phyloP scores from a whole-genome alignment of 345 rosid genomes.

The Eucalyptus cloeziana region DNA sequence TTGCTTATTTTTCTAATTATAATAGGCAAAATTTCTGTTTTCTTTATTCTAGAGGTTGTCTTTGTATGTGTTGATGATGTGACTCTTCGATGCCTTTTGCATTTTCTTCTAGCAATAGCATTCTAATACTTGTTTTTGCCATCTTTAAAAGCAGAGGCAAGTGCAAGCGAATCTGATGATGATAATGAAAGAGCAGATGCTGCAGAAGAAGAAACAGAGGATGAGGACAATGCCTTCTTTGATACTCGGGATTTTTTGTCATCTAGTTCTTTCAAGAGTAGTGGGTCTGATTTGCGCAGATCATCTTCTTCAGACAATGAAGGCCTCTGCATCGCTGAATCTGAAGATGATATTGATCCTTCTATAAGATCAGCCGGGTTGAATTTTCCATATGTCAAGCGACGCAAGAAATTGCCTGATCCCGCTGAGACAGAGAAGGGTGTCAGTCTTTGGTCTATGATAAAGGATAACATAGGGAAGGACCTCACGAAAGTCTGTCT shows the following conservation, averaged over 20 bases:
- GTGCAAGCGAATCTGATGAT: slow-evolving; percentile 67
- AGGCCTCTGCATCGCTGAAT: slow-evolving; percentile 26
- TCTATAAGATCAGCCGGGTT: slow-evolving; percentile 43
- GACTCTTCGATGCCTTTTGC: background rate
- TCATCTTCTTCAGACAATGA: slow-evolving; percentile 83
- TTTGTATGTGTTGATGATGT: background rate
- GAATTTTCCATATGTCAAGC: slow-evolving; percentile 53
- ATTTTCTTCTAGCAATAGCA: background rate
- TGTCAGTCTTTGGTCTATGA: slow-evolving; percentile 98
- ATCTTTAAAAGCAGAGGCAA: slow-evolving; percentile 41
- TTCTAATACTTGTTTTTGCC: background rate
- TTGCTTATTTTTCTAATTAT: background rate
- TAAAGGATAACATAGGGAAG: slow-evolving; percentile 99
- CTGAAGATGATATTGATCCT: slow-evolving; percentile 66
- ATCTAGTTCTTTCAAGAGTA: slow-evolving; percentile 82
- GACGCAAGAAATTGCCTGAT: slow-evolving; percentile 90
- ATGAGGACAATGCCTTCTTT: slow-evolving; percentile 76
- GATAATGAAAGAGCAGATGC: slow-evolving; percentile 79
- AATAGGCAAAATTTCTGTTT: background rate
- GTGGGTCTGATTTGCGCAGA: slow-evolving; percentile 64
- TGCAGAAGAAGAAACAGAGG: slow-evolving; percentile 94
- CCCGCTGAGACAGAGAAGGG: slow-evolving; percentile 89
- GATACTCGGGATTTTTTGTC: slow-evolving; percentile 95
- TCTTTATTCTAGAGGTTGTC: background rate
- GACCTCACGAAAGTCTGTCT: slow-evolving; percentile 98